Evolutionary conservation across 176 grass and related monocot species (phyloP).

Genomic region (Musa acuminata): DNA sequence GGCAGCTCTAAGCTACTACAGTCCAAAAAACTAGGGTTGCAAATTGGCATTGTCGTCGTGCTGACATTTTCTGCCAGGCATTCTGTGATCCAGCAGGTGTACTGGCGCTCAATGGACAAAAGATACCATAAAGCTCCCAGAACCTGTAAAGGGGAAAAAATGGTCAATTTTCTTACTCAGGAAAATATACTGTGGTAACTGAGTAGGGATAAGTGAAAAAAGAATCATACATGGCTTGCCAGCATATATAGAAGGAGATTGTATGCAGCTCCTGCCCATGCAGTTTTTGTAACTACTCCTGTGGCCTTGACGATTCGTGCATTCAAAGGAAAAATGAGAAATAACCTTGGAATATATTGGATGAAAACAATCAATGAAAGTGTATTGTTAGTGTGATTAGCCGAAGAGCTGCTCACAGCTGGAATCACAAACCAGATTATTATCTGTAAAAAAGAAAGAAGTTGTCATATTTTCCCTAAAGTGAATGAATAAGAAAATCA

Average conservation of each 20-base stretch:
- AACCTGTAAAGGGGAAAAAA: slow-evolving; percentile 26
- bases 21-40: slow-evolving; percentile 49
- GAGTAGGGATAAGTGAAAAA: not conserved
- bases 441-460: slow-evolving; percentile 38
- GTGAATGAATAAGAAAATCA: not conserved
- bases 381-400: slow-evolving; percentile 75
- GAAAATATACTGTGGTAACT: not conserved
- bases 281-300: slow-evolving; percentile 75
- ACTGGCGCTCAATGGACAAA: slow-evolving; percentile 82
- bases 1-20: slow-evolving; percentile 26
- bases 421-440: slow-evolving; percentile 88
- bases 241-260: slow-evolving; percentile 88
- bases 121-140: slow-evolving; percentile 95
- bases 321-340: slow-evolving; percentile 72
- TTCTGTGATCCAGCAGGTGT: slow-evolving; percentile 60
- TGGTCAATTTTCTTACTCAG: not conserved
- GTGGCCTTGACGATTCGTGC: slow-evolving; percentile 72
- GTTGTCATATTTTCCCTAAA: not conserved
- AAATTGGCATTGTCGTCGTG: slow-evolving; percentile 1
- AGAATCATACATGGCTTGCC: slow-evolving; percentile 66
- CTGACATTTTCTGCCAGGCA: slow-evolving; percentile 38
- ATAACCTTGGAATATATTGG: slow-evolving; percentile 78
- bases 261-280: slow-evolving; percentile 77
- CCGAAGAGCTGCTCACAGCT: slow-evolving; percentile 45
- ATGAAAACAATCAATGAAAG: slow-evolving; percentile 78